A percentile compares a stretch with the other conserved stretches of the same genome.
Conservation (phyloP, 805 yeast species). For the Priceomyces castillae region DNA sequence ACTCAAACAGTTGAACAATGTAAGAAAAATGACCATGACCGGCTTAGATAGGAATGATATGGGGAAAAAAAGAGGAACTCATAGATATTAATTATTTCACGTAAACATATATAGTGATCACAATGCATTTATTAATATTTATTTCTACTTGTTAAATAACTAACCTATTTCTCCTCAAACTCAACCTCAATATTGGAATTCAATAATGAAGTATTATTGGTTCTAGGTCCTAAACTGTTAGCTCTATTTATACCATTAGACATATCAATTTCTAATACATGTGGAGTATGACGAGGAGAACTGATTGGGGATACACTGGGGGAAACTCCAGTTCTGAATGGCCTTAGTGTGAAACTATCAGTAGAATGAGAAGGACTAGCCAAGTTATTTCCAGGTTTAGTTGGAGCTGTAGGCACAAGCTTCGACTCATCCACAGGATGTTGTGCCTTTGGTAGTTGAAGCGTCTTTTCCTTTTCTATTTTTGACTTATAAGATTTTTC, state of each 20-base stretch:
- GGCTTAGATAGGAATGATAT: constrained; percentile 23
- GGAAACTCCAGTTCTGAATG: constrained; percentile 39
- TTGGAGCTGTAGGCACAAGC: constrained; percentile 1
- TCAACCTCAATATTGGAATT: constrained; percentile 28
- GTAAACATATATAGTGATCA: not conserved
- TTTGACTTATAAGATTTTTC: constrained; percentile 27
- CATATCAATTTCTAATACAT: constrained; percentile 6
- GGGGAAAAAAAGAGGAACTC: not conserved
- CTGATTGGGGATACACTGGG: constrained; percentile 39
- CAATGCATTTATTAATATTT: not conserved
- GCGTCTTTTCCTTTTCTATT: constrained; percentile 30
- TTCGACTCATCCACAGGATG: not conserved
- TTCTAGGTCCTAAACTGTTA: constrained; percentile 12
- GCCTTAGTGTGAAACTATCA: constrained; percentile 38
- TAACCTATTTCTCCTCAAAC: constrained; percentile 18
- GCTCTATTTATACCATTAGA: constrained; percentile 2
- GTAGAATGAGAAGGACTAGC: constrained; percentile 16
- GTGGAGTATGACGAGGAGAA: constrained; percentile 33
- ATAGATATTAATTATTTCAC: not conserved
- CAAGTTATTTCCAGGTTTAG: not conserved
- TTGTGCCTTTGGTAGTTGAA: constrained; percentile 13
- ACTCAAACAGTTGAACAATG: constrained; percentile 53
- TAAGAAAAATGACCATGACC: constrained; percentile 74
- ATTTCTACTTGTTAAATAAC: not conserved
- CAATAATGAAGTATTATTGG: constrained; percentile 21